Conservation (phyloP, 805 yeast species). For the Teunomyces panamensis region DNA sequence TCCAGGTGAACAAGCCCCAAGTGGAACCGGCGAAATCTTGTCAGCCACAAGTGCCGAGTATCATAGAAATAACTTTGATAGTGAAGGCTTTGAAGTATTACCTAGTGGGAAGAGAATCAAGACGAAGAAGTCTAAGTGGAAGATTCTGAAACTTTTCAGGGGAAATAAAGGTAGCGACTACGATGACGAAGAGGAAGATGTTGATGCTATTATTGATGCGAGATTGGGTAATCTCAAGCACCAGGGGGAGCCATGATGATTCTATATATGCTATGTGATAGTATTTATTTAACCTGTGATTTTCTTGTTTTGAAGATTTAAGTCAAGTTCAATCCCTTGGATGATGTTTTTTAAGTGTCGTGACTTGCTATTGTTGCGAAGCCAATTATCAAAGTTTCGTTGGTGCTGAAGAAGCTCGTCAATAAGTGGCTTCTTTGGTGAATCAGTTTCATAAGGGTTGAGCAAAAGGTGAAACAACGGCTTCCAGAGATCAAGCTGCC, state of each 20-base stretch:
- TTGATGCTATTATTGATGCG: conserved; percentile 54
- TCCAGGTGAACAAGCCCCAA: conserved; percentile 51
- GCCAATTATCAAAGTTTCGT: conserved; percentile 40
- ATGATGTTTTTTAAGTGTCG: conserved; percentile 29
- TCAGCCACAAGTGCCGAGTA: conserved; percentile 21
- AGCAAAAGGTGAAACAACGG: conserved; percentile 61
- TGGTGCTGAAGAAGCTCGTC: conserved; percentile 33
- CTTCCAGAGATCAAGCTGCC: conserved; percentile 73
- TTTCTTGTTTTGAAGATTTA: conserved; percentile 15
- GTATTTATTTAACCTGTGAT: conserved; percentile 1
- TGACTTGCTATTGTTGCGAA: conserved; percentile 20
- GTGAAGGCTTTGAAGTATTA: conserved; percentile 50
- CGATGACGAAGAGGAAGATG: conserved; percentile 38
- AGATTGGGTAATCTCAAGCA: conserved; percentile 28
- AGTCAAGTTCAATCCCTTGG: conserved; percentile 32
- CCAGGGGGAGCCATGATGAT: conserved; percentile 4
- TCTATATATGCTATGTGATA: background rate
- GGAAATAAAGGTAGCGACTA: conserved; percentile 18
- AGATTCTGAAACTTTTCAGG: conserved; percentile 38
- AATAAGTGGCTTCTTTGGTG: conserved; percentile 38
- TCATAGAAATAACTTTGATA: conserved; percentile 23
- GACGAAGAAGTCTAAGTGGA: conserved; percentile 18
- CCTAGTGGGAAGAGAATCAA: conserved; percentile 68
- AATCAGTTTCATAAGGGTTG: conserved; percentile 46
- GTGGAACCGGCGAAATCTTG: conserved; percentile 32